These are phyloP conservation scores for Bruguiera gymnorhiza DNA, from an alignment of 345 rosid species.

Conservation along the genomic window DNA sequence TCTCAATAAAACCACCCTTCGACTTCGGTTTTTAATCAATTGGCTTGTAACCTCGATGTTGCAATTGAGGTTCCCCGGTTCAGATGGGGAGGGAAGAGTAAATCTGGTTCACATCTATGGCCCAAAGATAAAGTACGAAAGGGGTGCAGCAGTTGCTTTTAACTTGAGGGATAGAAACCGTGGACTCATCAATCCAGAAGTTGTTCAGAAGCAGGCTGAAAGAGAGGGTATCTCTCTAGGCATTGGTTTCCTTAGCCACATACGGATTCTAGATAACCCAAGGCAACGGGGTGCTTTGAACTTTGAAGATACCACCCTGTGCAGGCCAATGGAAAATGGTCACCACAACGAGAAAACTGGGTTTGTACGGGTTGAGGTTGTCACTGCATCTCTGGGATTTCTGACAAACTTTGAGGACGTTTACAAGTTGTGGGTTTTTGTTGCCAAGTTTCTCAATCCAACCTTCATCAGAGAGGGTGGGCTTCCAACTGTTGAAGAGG, in stretches of 20 bases:
- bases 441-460: conserved; percentile 85
- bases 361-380: conserved; percentile 80
- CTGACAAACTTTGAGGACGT: conserved; percentile 97
- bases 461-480: conserved; percentile 61
- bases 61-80: conserved; percentile 67
- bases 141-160: conserved; percentile 96
- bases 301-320: conserved; percentile 55
- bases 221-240: conserved; percentile 88
- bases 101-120: conserved; percentile 91
- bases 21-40: conserved; percentile 80
- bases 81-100: conserved; percentile 53
- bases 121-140: conserved; percentile 95
- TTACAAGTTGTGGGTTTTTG: conserved; percentile 82
- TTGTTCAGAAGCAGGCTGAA: conserved; percentile 89
- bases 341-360: conserved; percentile 51
- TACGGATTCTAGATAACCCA: conserved; percentile 60
- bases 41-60: conserved; percentile 97
- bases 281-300: conserved; percentile 42
- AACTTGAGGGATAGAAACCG: conserved; percentile 66
- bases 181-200: conserved; percentile 85
- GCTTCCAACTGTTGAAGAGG: conserved; percentile 78
- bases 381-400: conserved; percentile 93
- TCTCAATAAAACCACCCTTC: conserved; percentile 81
- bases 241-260: conserved; percentile 85
- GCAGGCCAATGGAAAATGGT: conserved; percentile 72